Evolutionary conservation across 2,329 filamentous ascomycete species (phyloP).

Genomic region (Metarhizium album): DNA sequence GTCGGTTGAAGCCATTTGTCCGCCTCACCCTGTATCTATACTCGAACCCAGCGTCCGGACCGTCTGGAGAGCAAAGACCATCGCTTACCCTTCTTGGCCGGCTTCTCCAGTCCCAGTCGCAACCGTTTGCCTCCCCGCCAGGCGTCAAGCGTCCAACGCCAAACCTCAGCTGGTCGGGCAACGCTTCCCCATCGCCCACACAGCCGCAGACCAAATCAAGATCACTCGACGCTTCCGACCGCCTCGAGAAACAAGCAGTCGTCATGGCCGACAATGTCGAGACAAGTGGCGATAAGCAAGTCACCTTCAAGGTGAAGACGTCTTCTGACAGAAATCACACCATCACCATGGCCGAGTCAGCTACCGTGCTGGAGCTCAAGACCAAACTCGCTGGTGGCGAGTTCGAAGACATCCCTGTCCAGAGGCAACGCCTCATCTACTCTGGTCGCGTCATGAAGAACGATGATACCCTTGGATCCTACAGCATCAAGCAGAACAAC

Average conservation of each 20-base stretch:
- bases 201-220: neutral
- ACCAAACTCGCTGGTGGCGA: slow-evolving; percentile 71
- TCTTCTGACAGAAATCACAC: slow-evolving; percentile 79
- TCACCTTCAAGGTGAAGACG: slow-evolving; percentile 98
- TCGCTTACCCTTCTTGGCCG: neutral
- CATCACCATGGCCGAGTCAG: slow-evolving; percentile 67
- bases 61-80: no score
- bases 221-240: neutral
- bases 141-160: no score
- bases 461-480: slow-evolving; percentile 68
- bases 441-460: slow-evolving; percentile 96
- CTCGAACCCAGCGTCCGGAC: neutral
- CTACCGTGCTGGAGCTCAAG: slow-evolving; percentile 79
- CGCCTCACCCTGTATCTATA: neutral
- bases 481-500: slow-evolving; percentile 94
- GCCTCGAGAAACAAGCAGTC: slow-evolving; percentile 4
- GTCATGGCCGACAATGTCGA: slow-evolving; percentile 56
- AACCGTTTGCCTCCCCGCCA: neutral
- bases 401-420: slow-evolving; percentile 75
- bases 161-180: no score
- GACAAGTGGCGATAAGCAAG: slow-evolving; percentile 54
- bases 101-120: neutral
- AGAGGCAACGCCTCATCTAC: slow-evolving; percentile 92
- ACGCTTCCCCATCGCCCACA: neutral
- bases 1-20: neutral